These are phyloP conservation scores for Pichia manshurica DNA, from an alignment of 805 yeast species.

Conservation along the genomic window DNA sequence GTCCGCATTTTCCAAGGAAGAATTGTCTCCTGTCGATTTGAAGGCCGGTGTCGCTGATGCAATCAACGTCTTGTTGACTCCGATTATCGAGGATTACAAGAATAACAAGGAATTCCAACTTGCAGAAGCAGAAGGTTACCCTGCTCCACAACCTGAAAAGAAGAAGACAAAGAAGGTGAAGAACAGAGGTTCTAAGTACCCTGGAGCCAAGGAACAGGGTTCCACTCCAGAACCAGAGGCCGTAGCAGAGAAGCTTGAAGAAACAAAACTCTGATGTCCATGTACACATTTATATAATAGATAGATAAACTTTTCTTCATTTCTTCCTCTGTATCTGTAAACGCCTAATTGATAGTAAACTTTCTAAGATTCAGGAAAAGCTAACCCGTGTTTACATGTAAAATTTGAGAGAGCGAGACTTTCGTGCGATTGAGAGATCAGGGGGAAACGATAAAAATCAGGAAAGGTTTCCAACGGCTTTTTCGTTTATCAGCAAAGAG, in stretches of 20 bases:
- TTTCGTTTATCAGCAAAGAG: too few relatives aligned
- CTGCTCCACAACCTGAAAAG: constrained; percentile 56
- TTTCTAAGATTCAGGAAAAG: too few relatives aligned
- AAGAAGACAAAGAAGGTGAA: constrained; percentile 70
- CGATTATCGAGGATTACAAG: constrained; percentile 68
- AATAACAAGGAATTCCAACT: constrained; percentile 66
- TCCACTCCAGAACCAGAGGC: constrained; percentile 27
- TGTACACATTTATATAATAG: background rate
- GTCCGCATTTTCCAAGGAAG: constrained; percentile 64
- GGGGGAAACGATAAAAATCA: too few relatives aligned
- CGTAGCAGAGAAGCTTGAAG: constrained; percentile 35
- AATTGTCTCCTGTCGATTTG: constrained; percentile 87
- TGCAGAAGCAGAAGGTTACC: constrained; percentile 76
- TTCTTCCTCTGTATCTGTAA: too few relatives aligned
- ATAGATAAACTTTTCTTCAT: background rate
- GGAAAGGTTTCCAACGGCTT: too few relatives aligned
- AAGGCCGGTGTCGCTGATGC: constrained; percentile 87
- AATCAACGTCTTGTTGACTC: constrained; percentile 73
- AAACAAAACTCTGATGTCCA: constrained; percentile 30
- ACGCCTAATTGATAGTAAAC: too few relatives aligned
- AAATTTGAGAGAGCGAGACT: too few relatives aligned
- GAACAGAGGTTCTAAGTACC: constrained; percentile 86
- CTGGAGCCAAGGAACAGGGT: constrained; percentile 48
- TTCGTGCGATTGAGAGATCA: too few relatives aligned
- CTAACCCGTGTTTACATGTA: too few relatives aligned